phyloP scores from a whole-genome alignment of 305 asterid species.

The Vinca major region DNA sequence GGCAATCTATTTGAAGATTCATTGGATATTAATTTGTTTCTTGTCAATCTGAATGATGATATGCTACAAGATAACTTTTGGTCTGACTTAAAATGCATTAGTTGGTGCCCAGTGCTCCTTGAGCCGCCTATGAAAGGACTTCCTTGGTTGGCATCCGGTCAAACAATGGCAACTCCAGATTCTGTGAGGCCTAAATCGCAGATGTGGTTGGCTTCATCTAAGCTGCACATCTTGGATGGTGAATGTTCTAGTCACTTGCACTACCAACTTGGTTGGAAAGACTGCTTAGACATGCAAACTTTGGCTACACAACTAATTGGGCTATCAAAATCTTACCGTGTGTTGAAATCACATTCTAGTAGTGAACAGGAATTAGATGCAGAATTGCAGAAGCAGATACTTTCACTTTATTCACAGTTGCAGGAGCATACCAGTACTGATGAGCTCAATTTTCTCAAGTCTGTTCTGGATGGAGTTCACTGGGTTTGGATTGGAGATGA shows the following conservation, averaged over 20 bases:
- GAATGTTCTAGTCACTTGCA: slow-evolving; percentile 60
- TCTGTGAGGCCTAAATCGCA: slow-evolving; percentile 70
- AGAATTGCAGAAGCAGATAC: slow-evolving; percentile 60
- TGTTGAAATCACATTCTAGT: slow-evolving; percentile 30
- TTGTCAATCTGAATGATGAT: slow-evolving; percentile 51
- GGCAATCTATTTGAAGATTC: slow-evolving; percentile 28
- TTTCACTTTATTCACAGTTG: slow-evolving; percentile 58
- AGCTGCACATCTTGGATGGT: slow-evolving; percentile 68
- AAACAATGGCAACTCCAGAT: slow-evolving; percentile 56
- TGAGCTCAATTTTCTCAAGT: slow-evolving; percentile 42
- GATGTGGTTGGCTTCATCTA: slow-evolving; percentile 83
- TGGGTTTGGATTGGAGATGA: slow-evolving; percentile 99
- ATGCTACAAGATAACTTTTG: slow-evolving; percentile 57
- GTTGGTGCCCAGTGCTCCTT: slow-evolving; percentile 83
- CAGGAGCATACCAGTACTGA: slow-evolving; percentile 53
- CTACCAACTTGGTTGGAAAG: slow-evolving; percentile 78
- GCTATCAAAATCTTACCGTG: slow-evolving; percentile 45
- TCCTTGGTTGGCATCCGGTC: slow-evolving; percentile 63
- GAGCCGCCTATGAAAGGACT: slow-evolving; percentile 61
- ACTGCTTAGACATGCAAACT: slow-evolving; percentile 38
- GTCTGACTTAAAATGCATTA: slow-evolving; percentile 53
- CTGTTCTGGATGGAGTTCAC: slow-evolving; percentile 49
- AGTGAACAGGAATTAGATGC: slow-evolving; percentile 28
- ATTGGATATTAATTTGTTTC: slow-evolving; percentile 33
- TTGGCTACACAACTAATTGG: slow-evolving; percentile 69